A percentile compares a stretch with the other conserved stretches of the same genome.
Evolutionary conservation across 208 protist genomes (phyloP).

Genomic region (Entamoeba invadens): DNA sequence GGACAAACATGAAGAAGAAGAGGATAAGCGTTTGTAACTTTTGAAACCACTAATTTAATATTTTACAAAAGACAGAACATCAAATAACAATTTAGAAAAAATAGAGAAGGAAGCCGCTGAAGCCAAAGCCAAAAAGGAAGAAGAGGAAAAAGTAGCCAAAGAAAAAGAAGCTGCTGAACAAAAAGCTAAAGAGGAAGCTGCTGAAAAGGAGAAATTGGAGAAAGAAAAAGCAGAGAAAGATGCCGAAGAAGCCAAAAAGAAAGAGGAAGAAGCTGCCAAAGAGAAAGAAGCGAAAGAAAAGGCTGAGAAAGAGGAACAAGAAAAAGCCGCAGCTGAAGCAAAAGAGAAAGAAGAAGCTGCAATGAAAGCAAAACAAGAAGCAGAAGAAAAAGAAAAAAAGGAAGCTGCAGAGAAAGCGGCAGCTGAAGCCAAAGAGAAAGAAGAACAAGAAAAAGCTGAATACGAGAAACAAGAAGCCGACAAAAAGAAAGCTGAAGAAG

Average conservation of each 20-base stretch:
- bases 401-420: not conserved
- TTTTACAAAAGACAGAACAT: not conserved
- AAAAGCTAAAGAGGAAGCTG: not conserved
- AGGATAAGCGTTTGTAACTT: not conserved
- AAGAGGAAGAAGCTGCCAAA: not conserved
- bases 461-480: not conserved
- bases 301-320: not conserved
- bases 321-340: not conserved
- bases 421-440: not conserved
- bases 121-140: not conserved
- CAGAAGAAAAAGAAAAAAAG: too few relatives aligned
- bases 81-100: not conserved
- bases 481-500: not conserved
- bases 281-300: not conserved
- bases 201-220: not conserved
- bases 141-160: conserved; percentile 2
- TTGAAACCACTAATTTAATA: not conserved
- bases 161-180: not conserved
- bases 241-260: not conserved
- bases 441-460: conserved; percentile 4
- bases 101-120: not conserved
- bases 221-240: not conserved
- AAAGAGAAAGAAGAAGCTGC: not conserved
- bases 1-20: not conserved
- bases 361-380: not conserved